Evolutionary conservation across 345 rosid species (phyloP), one percentile per base, ranked within the genome.

Genomic region (Nasturtium officinale): DNA sequence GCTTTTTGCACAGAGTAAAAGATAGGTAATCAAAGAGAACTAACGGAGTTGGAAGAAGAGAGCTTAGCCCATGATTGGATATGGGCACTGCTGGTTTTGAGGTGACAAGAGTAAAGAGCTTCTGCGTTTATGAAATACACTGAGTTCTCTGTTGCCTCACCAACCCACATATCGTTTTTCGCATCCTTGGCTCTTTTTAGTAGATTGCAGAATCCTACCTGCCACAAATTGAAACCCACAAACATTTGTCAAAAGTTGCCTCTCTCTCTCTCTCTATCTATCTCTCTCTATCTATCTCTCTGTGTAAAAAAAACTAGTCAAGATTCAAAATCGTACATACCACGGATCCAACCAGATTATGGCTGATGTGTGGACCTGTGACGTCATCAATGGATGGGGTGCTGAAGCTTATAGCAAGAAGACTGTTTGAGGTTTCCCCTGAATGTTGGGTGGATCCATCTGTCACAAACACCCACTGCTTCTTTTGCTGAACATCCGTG

Each of bases 381-480:
- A 64, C 66, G 37, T 80, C 87, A 63, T 83, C 88, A 8, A 72
- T 20, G 54, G 30, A 80, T 73, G 89, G 84, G 16, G 84, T 85
- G 81, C 83, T 78, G 82, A 95, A 92, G 84, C 85, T 85, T 81
- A 92, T 87, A 73, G 96, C 98, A 60, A 95, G 94, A 80, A 90
- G 76, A 65, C 80, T 85, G 71, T 79, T 74, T 71, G 95, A 70
- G 54, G 65, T 73, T 57, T 80, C 85, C 72, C 80, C 89, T 53
- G 81, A 67, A 61, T 78, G 62, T 38, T 72, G 80, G 9, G 72
- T 51, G 28, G 97, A 87, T 75, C 82, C 83, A 84, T 91, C 98
- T 48, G 90, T 86, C 77, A 90, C 90, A 80, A 91, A 90, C 35
- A 95, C 85, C 98, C 97, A 89, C 71, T 92, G 99, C 77, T 84